phyloP scores from a whole-genome alignment of 371 early-diverging fungal species.

The Mortierella sp. region DNA sequence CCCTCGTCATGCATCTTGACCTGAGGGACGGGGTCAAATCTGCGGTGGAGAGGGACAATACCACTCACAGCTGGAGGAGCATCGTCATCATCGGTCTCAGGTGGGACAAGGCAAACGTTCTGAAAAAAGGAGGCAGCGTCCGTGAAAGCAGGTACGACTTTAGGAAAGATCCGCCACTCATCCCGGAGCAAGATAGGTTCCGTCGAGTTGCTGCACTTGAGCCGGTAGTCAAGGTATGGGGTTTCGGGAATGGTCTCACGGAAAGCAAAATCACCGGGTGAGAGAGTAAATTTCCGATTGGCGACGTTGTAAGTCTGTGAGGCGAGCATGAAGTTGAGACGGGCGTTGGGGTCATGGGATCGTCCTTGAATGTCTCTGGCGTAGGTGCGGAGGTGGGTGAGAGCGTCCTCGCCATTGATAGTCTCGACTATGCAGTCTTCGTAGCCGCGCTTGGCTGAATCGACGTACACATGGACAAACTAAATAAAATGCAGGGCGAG shows the following conservation, averaged over 20 bases:
- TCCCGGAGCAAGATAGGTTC: not conserved
- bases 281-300: not conserved
- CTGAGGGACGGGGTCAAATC: not conserved
- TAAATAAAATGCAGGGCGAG: not conserved
- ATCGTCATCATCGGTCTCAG: not conserved
- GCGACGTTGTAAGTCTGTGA: constrained; percentile 8
- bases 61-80: not conserved
- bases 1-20: constrained; percentile 17
- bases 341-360: constrained; percentile 44
- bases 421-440: constrained; percentile 36
- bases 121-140: constrained; percentile 22
- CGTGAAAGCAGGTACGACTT: not conserved
- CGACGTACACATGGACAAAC: constrained; percentile 20
- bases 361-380: constrained; percentile 5
- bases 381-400: constrained; percentile 5
- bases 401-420: constrained; percentile 18
- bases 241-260: constrained; percentile 9
- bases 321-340: constrained; percentile 18
- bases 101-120: constrained; percentile 17
- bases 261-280: constrained; percentile 14
- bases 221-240: constrained; percentile 1
- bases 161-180: constrained; percentile 1
- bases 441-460: not conserved
- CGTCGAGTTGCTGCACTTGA: constrained; percentile 11
- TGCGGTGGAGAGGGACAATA: not conserved